Base-by-base conservation (phyloP, 768 basidiomycete genomes). In the Multifurca ochricompacta region DNA sequence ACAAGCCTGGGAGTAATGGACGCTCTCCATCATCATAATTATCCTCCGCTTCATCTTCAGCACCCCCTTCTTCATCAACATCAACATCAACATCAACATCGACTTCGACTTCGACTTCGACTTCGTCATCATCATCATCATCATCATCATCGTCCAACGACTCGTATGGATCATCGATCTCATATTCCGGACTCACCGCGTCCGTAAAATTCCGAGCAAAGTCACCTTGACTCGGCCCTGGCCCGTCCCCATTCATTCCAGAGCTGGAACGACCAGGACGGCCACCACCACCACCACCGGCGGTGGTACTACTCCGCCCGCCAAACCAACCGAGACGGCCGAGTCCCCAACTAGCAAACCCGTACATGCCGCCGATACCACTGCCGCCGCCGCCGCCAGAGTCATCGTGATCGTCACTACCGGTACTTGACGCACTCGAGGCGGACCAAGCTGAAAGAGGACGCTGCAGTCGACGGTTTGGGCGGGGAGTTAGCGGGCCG, bases 1-100 rank as follows among this genome's bases (percentile, higher is more conserved):
- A 92, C 1, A 85, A 54, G 0, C 90, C 90, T 0, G 89, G 85
- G 19, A 73, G 69, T 2, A 88, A 74, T 37, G 73, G 74, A 25
- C 52, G 64, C 23, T 68, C 61, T 2, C 45, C 63, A 53, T 61
- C 54, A 8, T 66, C 63, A 36, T 67, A 66, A 14, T 64, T 68
- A 7, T 63, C 60, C 9, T 63, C 65, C 3, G 63, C 66, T 18
- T 39, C 35, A 9, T 57, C 59, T 6, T 54, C 58, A 35, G 11
- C 11, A 32, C 11, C 31, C 31, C 31, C n/a, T n/a, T n/a, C n/a
- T n/a, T n/a, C n/a, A n/a, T n/a, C n/a, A n/a, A 32, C 31, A 11
- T 32, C 31, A 11, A 6, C 31, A 11, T 32, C 31, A 11, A 6
- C 31, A 4, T 64, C 65, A 21, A 54, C 64, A 8, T 59, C 64